A percentile compares a stretch with the other conserved stretches of the same genome.
These are phyloP conservation scores for Dicorynia guianensis DNA, from an alignment of 306 rosid genomes.

Conservation along the genomic window DNA sequence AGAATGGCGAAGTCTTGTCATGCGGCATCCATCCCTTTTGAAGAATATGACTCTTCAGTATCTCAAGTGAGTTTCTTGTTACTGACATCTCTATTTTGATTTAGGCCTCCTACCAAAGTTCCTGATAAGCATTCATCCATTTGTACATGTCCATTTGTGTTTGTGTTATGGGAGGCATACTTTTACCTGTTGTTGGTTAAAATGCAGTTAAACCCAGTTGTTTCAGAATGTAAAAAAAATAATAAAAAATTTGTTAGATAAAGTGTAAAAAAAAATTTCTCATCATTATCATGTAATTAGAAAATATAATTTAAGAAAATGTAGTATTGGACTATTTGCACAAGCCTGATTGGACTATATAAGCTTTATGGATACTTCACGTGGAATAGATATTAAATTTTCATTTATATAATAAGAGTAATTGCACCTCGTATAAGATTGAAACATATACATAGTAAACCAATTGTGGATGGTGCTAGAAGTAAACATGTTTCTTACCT, in stretches of 20 bases:
- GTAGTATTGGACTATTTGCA: not conserved
- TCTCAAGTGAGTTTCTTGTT: constrained; percentile 66
- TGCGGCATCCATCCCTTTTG: constrained; percentile 86
- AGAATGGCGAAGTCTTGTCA: constrained; percentile 89
- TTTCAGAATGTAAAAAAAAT: too few relatives aligned
- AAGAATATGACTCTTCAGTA: constrained; percentile 95
- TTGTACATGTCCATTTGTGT: not conserved
- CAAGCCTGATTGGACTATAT: not conserved
- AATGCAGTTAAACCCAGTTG: not conserved
- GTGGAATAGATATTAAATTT: not conserved
- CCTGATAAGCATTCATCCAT: constrained; percentile 21
- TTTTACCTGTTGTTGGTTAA: not conserved
- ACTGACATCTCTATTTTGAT: constrained; percentile 35
- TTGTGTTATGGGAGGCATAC: too few relatives aligned
- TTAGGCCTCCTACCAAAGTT: constrained; percentile 6
- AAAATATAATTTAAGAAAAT: not conserved
- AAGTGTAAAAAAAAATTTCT: not conserved
- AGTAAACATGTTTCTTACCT: too few relatives aligned
- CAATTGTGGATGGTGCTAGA: too few relatives aligned
- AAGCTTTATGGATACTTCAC: not conserved
- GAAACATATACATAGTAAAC: not conserved
- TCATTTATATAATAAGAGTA: not conserved
- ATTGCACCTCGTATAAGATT: not conserved
- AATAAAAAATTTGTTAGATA: too few relatives aligned
- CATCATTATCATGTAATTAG: not conserved